Evolutionary conservation across 78 protist species (phyloP).

Genomic region (Tieghemostelium lacteum): DNA sequence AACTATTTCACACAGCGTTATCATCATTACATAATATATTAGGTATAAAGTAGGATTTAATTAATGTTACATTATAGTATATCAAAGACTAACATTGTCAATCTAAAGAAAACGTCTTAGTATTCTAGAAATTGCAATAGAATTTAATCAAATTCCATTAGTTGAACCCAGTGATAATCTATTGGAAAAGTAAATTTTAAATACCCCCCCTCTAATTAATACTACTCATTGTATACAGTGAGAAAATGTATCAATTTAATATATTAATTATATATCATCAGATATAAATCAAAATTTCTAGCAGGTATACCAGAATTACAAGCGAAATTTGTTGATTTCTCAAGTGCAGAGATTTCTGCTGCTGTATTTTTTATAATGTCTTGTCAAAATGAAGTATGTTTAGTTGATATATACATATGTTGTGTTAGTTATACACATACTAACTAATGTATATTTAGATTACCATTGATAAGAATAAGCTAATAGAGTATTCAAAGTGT

Average conservation of each 20-base stretch:
- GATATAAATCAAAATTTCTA: not conserved
- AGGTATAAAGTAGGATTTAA: not conserved
- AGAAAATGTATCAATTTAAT: too few relatives aligned
- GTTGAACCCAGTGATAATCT: slow-evolving; percentile 2
- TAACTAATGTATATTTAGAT: too few relatives aligned
- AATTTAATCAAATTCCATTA: not conserved
- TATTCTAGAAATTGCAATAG: not conserved
- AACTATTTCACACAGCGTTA: not conserved
- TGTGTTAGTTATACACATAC: too few relatives aligned
- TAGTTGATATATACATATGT: too few relatives aligned
- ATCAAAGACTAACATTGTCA: not conserved
- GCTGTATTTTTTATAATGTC: slow-evolving; percentile 5
- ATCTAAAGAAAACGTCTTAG: not conserved
- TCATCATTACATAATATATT: not conserved
- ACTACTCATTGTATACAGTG: too few relatives aligned
- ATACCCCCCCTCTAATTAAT: too few relatives aligned
- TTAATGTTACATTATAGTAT: not conserved
- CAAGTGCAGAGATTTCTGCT: not conserved
- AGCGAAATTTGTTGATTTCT: not conserved
- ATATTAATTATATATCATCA: too few relatives aligned
- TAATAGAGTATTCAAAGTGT: not conserved
- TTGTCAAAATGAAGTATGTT: too few relatives aligned
- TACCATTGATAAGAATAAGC: not conserved
- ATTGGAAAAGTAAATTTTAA: too few relatives aligned
- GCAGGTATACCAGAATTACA: slow-evolving; percentile 8